Base-by-base conservation (phyloP, 1,139 yeast genomes). In the Taphrina wiesneri region DNA sequence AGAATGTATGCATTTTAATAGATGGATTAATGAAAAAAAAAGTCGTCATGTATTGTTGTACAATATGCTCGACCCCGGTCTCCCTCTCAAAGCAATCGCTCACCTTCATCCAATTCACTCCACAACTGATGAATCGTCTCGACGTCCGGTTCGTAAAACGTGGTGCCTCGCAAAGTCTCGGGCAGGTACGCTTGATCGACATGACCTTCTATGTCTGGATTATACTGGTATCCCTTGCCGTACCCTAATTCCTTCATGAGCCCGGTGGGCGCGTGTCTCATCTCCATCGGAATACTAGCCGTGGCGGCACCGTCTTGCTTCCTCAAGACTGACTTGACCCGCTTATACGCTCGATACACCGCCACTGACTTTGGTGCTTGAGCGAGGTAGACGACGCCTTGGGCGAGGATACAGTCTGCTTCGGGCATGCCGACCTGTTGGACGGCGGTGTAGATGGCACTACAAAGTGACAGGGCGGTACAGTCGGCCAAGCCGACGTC, bases 401-500 rank as follows among this genome's bases (percentile, higher is more conserved):
- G 99, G 0, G 93, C 99, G 57, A 93, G 77, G 2, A 91, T 85
- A 41, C 90, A 81, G 74, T 93, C 97, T 1, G 96, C 96, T 74
- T 95, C 99, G 0, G 99, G 99, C 83, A 93, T 82, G 0, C 99
- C 99, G n/a, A 93, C 82, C 76, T 88, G 90, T 76, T 90, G 95
- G 3, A 90, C 85, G 0, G 97, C 92, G 62, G 90, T 90, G 74
- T 88, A 90, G 0, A 96, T 85, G 0, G 97, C 86, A 1, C 89
- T 82, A 0, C 96, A 93, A 76, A 93, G 86, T 0, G 98, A 96
- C 51, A 95, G 77, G 71, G 96, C 86, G 0, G 88, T 76, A 66
- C 92, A 90, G 75, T 95, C 98, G 2, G 72, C 74, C 9, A 70
- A 30, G 11, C 74, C 74, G 28, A 72, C 67, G 63, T 72, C 74